Evolutionary conservation across 179 eudicot species (phyloP), one percentile per base, ranked within the genome.

Genomic region (Actinidia polygama): DNA sequence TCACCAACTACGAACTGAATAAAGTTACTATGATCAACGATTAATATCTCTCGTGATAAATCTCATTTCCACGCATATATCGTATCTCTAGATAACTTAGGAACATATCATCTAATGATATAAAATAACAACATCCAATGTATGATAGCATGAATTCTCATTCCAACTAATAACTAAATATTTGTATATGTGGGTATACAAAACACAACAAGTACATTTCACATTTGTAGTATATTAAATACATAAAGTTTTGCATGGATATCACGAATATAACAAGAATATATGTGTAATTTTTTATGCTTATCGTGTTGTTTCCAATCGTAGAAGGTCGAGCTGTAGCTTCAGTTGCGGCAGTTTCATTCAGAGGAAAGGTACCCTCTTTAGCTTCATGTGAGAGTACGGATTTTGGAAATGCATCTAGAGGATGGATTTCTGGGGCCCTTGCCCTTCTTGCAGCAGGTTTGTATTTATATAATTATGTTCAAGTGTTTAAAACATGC

Each of bases 391-490:
- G 85, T 54, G 91, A 86, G 81, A 88, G 90, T 72, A 78, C 85
- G 12, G 80, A 86, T 64, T 89, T 91, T 59, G 84, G 87, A 54
- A 89, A 91, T 81, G 89, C 90, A 10, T 89, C 90, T 51, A 81
- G 87, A 68, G 85, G 85, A 75, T 97, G 95, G 98, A 83, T 92
- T 77, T 85, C 95, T 73, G 87, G 90, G 79, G 92, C 91, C 62
- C 89, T 97, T 83, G 95, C 98, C 58, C 92, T 97, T 85, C 98
- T 98, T 47, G 90, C 93, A 12, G 99, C 98, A 91, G 98, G 99
- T 91, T 78, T 79, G 75, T 51, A 10, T 30, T 75, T 75, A 15
- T 75, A 6, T 26, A 30, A 51, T 67, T 51, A 24, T 5, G 23
- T 47, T 23, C 23, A 53, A 77, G 16, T 72, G 23, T 49, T 72